These are phyloP conservation scores for Pseudocercospora musae DNA, from an alignment of 2,329 filamentous ascomycete species.

Conservation along the genomic window DNA sequence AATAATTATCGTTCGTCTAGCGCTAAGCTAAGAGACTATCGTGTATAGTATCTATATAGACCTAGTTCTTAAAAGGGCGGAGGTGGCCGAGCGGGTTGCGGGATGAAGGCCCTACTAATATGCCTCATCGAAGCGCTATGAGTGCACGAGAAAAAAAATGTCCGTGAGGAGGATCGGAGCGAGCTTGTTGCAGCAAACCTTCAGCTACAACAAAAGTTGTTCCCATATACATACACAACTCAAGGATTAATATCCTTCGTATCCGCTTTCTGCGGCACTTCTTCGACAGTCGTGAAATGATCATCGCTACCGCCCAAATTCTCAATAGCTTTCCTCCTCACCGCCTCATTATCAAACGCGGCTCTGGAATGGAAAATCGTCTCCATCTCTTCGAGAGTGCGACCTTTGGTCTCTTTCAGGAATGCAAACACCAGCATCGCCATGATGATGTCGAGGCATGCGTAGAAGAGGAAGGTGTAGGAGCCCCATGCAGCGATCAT, in stretches of 20 bases:
- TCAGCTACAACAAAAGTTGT: neutral
- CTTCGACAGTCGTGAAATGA: conserved; percentile 8
- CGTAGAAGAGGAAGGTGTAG: conserved; percentile 46
- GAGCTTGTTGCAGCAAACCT: neutral
- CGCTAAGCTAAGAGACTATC: too few species aligned
- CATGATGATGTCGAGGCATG: conserved; percentile 45
- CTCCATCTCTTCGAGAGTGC: conserved; percentile 38
- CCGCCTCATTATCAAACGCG: conserved; percentile 28
- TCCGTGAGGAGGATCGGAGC: too few species aligned
- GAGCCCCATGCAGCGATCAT: conserved; percentile 52
- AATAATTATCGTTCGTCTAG: too few species aligned
- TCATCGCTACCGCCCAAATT: conserved; percentile 13
- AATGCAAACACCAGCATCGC: conserved; percentile 39
- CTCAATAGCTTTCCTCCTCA: conserved; percentile 18
- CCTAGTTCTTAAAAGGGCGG: too few species aligned
- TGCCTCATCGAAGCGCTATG: too few species aligned
- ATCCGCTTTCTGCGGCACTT: neutral
- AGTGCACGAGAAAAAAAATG: too few species aligned
- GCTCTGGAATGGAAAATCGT: conserved; percentile 26
- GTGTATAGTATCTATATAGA: too few species aligned
- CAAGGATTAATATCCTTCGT: conserved; percentile 7
- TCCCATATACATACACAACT: conserved; percentile 17
- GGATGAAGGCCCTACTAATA: too few species aligned
- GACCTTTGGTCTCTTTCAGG: conserved; percentile 38
- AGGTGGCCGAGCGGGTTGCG: too few species aligned